Conservation (phyloP, 495 filamentous ascomycete genomes). For the Aspergillus saccharolyticus region DNA sequence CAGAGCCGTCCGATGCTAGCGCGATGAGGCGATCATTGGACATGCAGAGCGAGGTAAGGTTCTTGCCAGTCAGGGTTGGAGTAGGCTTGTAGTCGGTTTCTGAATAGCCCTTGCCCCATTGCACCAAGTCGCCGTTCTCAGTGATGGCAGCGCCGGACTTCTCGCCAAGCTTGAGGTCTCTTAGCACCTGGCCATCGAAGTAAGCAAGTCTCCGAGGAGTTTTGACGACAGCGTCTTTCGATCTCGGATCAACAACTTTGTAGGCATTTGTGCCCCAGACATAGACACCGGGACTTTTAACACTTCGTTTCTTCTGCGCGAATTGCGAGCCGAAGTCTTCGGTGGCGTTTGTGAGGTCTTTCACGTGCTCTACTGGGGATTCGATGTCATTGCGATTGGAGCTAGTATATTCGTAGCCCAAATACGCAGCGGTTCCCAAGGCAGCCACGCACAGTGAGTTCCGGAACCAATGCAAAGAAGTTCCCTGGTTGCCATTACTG, state of each 20-base stretch:
- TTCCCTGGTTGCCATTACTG: slow-evolving; percentile 21
- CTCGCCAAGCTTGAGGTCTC: slow-evolving; percentile 81
- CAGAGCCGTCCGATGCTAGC: slow-evolving; percentile 66
- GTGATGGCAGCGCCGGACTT: slow-evolving; percentile 84
- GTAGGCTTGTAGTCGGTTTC: slow-evolving; percentile 52
- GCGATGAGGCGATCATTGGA: slow-evolving; percentile 81
- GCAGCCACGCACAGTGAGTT: slow-evolving; percentile 32
- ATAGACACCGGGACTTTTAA: slow-evolving; percentile 87
- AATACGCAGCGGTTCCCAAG: slow-evolving; percentile 32
- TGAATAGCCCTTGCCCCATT: slow-evolving; percentile 83
- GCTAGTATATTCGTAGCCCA: slow-evolving; percentile 33
- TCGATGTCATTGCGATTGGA: slow-evolving; percentile 19
- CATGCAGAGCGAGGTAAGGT: slow-evolving; percentile 64
- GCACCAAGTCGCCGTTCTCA: slow-evolving; percentile 82
- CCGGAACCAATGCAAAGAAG: slow-evolving; percentile 31
- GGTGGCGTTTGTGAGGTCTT: slow-evolving; percentile 23
- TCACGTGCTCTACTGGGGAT: slow-evolving; percentile 16
- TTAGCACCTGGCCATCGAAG: slow-evolving; percentile 79
- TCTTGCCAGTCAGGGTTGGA: slow-evolving; percentile 74
- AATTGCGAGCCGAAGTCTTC: slow-evolving; percentile 72
- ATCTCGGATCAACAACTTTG: slow-evolving; percentile 77
- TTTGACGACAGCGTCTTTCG: slow-evolving; percentile 69
- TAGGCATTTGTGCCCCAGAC: slow-evolving; percentile 91
- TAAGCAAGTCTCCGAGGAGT: slow-evolving; percentile 70
- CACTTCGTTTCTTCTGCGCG: slow-evolving; percentile 79